Evolutionary conservation across 2,329 filamentous ascomycete genomes (phyloP), one percentile per base, ranked within the genome.

Genomic region (Epichloe sp.): DNA sequence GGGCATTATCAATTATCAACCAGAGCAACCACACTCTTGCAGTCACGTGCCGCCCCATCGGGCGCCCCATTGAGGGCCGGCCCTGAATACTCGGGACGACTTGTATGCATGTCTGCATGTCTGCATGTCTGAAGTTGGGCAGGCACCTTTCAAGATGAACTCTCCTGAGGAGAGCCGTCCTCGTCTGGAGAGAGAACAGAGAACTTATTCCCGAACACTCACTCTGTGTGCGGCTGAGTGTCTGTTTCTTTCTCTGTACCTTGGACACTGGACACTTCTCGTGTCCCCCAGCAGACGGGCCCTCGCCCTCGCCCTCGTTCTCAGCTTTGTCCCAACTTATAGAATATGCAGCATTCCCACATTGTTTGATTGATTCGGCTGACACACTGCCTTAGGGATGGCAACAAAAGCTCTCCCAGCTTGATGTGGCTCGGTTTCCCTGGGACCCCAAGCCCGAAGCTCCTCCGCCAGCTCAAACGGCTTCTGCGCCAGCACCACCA

Each of bases 361-460:
- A 48, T 48, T 38, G 10, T 48, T 48, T 48, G 45, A 48, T 51
- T 47, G 19, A 48, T 48, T 48, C 40, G 19, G 41, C 52, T 53
- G 47, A 53, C 44, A 48, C 34, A 44, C 44, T 53, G 56, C 42
- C 50, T 45, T 61, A 97, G 90, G 87, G 84, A 71, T 98, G 93
- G 93, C 90, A 97, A 74, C 77, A 83, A 61, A 96, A 94, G 69
- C 77, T 98, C 37, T 86, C 90, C 1, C 81, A 82, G 59, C 82
- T 94, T 57, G 82, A 85, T 58, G 85, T 97, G 55, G 93, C 93
- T 53, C 75, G 80, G 52, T 96, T 97, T 65, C 91, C 93, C 11
- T 98, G 93, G 93, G 93, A 98, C 64, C 91, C 93, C 43, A 83
- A 86, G 63, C 84, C 85, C 47, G 83, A 86, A 49, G 77, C 79